Evolutionary conservation across 805 yeast genomes (phyloP), one percentile per base, ranked within the genome.

Genomic region (Isabelozyma gotoi): DNA sequence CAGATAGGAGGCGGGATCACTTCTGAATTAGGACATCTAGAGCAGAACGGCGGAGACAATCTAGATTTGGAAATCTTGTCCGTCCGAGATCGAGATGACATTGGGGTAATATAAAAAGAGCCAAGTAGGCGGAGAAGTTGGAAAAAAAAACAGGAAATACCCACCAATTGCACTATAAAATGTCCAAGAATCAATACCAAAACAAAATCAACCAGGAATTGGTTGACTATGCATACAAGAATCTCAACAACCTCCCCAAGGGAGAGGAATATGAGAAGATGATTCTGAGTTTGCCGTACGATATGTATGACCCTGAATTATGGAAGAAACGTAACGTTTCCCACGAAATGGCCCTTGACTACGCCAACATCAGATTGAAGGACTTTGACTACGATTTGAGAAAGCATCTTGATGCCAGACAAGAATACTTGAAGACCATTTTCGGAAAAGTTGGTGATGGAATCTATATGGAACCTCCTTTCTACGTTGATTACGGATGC

Each of bases 401-500:
- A 5, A 60, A 53, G 32, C 65, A 62, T 49, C 47, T 44, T 31
- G 53, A 57, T 10, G 77, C 76, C 6, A 68, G 82, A 35, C 48
- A 41, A 19, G 63, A 57, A 14, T 59, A 59, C 47, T 55, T 80
- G 19, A 47, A 48, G 11, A 56, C 56, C 15, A 59, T 82, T 15
- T 69, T 84, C 39, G 89, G 89, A 10, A 59, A 61, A 32, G 54
- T 68, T 18, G 79, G 77, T 36, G 49, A 63, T 8, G 61, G 65
- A 39, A 46, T 59, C 11, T 68, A 60, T 46, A 56, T 82, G 31
- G 88, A 84, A 60, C 74, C 82, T 1, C 88, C 88, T 5, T 74
- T 80, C 52, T 66, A 49, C 47, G 78, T 82, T 34, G 91, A 85
- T 58, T 85, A 83, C 54, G 92, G 91, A 0, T 76, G 68, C 59